These are phyloP conservation scores for Cornus florida DNA, from an alignment of 148 eudicot species.

Conservation along the genomic window DNA sequence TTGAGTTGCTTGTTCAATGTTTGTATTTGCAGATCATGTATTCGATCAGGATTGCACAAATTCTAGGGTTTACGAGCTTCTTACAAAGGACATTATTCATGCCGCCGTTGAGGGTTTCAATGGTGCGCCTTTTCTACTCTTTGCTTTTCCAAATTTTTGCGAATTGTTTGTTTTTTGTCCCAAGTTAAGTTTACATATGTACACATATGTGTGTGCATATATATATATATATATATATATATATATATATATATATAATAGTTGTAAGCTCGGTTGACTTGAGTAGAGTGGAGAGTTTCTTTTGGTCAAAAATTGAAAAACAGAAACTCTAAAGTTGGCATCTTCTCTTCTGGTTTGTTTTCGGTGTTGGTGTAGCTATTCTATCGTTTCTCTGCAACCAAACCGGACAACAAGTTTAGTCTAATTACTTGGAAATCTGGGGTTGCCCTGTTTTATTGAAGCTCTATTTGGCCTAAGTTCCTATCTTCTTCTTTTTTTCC, in stretches of 20 bases:
- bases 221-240: too few species aligned
- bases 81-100: slow-evolving; percentile 76
- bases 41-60: slow-evolving; percentile 81
- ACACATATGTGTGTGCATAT: too few species aligned
- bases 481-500: too few species aligned
- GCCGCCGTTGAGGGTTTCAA: slow-evolving; percentile 93
- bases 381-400: not conserved
- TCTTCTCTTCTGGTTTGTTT: not conserved
- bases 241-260: too few species aligned
- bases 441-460: not conserved
- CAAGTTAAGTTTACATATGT: too few species aligned
- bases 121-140: slow-evolving; percentile 37
- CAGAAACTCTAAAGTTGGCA: too few species aligned
- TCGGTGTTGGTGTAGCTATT: too few species aligned
- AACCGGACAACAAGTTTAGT: not conserved
- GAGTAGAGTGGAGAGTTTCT: too few species aligned
- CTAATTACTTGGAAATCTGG: not conserved
- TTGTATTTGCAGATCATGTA: slow-evolving; percentile 69
- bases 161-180: not conserved
- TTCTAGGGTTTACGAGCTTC: slow-evolving; percentile 86
- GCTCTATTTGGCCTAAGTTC: not conserved
- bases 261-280: too few species aligned
- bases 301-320: not conserved
- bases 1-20: not conserved
- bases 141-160: not conserved